phyloP scores from a whole-genome alignment of 2,329 filamentous ascomycete species.

The Onygena corvina region DNA sequence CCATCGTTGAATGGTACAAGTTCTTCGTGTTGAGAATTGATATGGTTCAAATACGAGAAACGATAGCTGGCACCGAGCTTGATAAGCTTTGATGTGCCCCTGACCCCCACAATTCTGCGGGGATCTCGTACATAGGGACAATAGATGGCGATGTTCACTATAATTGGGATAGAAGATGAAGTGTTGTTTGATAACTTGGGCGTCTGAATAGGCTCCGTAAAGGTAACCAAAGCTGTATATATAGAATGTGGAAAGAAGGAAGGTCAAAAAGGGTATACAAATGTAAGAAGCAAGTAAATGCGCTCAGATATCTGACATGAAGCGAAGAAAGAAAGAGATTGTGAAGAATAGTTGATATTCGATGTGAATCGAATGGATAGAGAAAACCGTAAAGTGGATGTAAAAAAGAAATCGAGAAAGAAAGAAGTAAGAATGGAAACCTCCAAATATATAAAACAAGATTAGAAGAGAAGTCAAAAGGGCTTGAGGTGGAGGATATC shows the following conservation, averaged over 20 bases:
- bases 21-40: background rate
- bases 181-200: background rate
- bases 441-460: background rate
- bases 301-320: background rate
- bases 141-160: too few species aligned
- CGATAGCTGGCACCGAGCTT: background rate
- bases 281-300: background rate
- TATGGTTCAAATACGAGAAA: background rate
- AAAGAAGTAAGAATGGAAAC: background rate
- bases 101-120: background rate
- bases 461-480: too few species aligned
- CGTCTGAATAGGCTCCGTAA: background rate
- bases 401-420: background rate
- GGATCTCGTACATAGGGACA: background rate
- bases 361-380: background rate
- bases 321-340: background rate
- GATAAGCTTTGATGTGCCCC: slow-evolving; percentile 3
- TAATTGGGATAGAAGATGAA: too few species aligned
- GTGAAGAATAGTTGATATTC: background rate
- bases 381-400: background rate
- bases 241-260: background rate
- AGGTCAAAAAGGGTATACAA: background rate
- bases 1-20: slow-evolving; percentile 2
- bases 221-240: background rate
- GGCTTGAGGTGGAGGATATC: background rate